phyloP scores from a whole-genome alignment of 345 rosid species.

The Carallia pectinifolia region DNA sequence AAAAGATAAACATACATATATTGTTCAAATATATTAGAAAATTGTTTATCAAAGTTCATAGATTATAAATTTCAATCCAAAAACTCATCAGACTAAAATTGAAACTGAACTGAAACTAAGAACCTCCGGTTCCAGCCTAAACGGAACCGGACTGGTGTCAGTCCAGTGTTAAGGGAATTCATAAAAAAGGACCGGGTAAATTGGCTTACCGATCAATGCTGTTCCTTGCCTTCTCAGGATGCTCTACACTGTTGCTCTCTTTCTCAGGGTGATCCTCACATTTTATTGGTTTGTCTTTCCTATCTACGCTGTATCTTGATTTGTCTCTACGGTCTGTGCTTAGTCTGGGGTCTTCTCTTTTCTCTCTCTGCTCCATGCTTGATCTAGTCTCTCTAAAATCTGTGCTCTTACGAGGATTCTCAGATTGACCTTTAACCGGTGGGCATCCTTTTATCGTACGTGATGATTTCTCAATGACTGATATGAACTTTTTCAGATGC shows the following conservation, averaged over 20 bases:
- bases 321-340: slow-evolving; percentile 65
- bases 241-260: slow-evolving; percentile 13
- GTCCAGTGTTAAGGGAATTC: neutral
- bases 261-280: slow-evolving; percentile 7
- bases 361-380: slow-evolving; percentile 32
- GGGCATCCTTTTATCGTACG: slow-evolving; percentile 32
- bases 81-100: no score
- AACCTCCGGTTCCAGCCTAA: no score
- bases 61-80: no score
- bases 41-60: no score
- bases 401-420: slow-evolving; percentile 54
- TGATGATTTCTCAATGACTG: slow-evolving; percentile 62
- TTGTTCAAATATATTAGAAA: no score
- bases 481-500: slow-evolving; percentile 84
- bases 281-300: slow-evolving; percentile 43
- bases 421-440: slow-evolving; percentile 36
- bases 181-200: neutral
- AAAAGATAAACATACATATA: no score
- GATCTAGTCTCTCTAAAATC: slow-evolving; percentile 55
- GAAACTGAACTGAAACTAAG: neutral
- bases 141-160: no score
- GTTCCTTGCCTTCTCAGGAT: slow-evolving; percentile 22
- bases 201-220: slow-evolving; percentile 56
- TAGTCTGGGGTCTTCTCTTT: slow-evolving; percentile 58
- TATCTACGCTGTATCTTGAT: slow-evolving; percentile 45